Evolutionary conservation across 805 yeast species (phyloP).

Genomic region (Monosporozyma unispora): DNA sequence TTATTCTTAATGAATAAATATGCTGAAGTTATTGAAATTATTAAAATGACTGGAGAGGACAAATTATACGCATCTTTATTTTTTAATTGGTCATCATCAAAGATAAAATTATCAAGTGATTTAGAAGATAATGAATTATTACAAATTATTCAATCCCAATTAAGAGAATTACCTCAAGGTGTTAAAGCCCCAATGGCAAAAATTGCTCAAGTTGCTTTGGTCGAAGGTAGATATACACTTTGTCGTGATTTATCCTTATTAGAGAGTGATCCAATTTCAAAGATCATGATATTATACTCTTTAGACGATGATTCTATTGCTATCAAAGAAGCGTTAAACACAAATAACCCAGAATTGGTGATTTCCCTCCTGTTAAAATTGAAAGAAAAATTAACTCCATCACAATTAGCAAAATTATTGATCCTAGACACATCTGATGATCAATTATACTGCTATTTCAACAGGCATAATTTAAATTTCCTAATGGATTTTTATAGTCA

Average conservation of each 20-base stretch:
- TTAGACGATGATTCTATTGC: slow-evolving; percentile 71
- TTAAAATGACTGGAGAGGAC: slow-evolving; percentile 39
- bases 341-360: slow-evolving; percentile 52
- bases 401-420: slow-evolving; percentile 62
- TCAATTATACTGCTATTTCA: slow-evolving; percentile 28
- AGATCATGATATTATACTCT: slow-evolving; percentile 53
- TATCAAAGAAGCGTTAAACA: slow-evolving; percentile 52
- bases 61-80: slow-evolving; percentile 43
- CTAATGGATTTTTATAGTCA: slow-evolving; percentile 53
- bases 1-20: slow-evolving; percentile 53
- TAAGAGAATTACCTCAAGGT: slow-evolving; percentile 5
- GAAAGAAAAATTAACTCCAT: slow-evolving; percentile 42
- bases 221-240: slow-evolving; percentile 66
- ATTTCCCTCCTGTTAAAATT: slow-evolving; percentile 39
- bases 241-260: slow-evolving; percentile 58
- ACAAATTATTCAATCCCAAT: slow-evolving; percentile 32
- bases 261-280: slow-evolving; percentile 51
- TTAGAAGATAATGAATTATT: slow-evolving; percentile 53
- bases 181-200: slow-evolving; percentile 34
- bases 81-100: slow-evolving; percentile 71
- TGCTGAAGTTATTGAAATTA: slow-evolving; percentile 53
- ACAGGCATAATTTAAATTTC: slow-evolving; percentile 30
- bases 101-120: slow-evolving; percentile 47
- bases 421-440: slow-evolving; percentile 33
- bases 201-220: slow-evolving; percentile 21